These are phyloP conservation scores for Lentinula raphanica DNA, from an alignment of 768 basidiomycete genomes.

Conservation along the genomic window DNA sequence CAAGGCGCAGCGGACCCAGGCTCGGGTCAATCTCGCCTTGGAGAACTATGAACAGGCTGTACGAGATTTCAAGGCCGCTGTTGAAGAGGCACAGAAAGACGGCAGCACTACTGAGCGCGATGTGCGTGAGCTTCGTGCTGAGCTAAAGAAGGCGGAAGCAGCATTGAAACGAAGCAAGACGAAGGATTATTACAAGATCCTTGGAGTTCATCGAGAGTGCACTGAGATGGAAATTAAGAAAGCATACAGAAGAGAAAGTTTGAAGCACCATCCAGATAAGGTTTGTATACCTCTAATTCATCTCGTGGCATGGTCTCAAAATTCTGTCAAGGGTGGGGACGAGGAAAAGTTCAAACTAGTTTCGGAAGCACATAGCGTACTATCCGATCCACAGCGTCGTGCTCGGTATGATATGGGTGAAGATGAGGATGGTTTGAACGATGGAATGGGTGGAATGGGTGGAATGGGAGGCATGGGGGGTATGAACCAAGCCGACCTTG, in stretches of 20 bases:
- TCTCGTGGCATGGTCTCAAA: not conserved
- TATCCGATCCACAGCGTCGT: slow-evolving; percentile 70
- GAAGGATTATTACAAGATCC: slow-evolving; percentile 86
- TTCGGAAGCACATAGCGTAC: slow-evolving; percentile 74
- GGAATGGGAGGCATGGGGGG: slow-evolving; percentile 45
- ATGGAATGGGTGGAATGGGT: slow-evolving; percentile 17
- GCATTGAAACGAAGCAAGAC: slow-evolving; percentile 83
- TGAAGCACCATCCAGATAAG: slow-evolving; percentile 86
- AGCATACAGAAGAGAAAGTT: slow-evolving; percentile 80
- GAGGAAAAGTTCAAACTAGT: slow-evolving; percentile 96
- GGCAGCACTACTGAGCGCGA: slow-evolving; percentile 53
- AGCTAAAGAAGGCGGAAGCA: slow-evolving; percentile 78
- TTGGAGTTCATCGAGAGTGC: slow-evolving; percentile 57
- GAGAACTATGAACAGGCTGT: slow-evolving; percentile 71
- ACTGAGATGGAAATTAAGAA: slow-evolving; percentile 79
- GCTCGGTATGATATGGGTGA: slow-evolving; percentile 79
- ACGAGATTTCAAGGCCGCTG: slow-evolving; percentile 74
- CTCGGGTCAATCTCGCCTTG: slow-evolving; percentile 67
- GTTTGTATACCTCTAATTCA: slow-evolving; percentile 25
- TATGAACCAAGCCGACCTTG: slow-evolving; percentile 22
- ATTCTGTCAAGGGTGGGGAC: slow-evolving; percentile 68
- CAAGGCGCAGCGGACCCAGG: slow-evolving; percentile 85
- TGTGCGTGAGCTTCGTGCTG: slow-evolving; percentile 51
- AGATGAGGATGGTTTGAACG: slow-evolving; percentile 46
- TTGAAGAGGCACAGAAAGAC: slow-evolving; percentile 65